Percentiles rank a stretch among this genome's conserved stretches.
phyloP scores from a whole-genome alignment of 495 filamentous ascomycete genomes.

The Aspergillus coremiiformis region DNA sequence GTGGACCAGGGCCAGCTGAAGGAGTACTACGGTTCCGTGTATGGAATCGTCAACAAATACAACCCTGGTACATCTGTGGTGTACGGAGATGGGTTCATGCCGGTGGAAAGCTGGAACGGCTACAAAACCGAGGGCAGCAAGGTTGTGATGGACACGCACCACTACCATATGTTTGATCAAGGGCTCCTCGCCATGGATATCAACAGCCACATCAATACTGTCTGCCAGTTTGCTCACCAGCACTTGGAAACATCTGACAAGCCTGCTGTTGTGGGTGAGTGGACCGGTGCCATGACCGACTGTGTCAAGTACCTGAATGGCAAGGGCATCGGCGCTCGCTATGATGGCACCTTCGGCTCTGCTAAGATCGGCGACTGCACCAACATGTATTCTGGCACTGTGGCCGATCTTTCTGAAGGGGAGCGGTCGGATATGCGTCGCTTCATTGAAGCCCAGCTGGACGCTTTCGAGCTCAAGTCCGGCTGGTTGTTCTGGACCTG shows the following conservation, averaged over 20 bases:
- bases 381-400: constrained; percentile 50
- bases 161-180: constrained; percentile 62
- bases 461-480: constrained; percentile 58
- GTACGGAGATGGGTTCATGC: constrained; percentile 63
- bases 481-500: constrained; percentile 83
- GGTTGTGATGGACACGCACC: constrained; percentile 62
- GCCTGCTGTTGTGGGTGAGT: constrained; percentile 66
- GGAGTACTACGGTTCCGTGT: constrained; percentile 60
- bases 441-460: constrained; percentile 67
- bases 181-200: constrained; percentile 45
- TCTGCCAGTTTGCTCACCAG: constrained; percentile 41
- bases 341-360: constrained; percentile 53
- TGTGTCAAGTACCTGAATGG: constrained; percentile 70
- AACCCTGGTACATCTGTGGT: constrained; percentile 51
- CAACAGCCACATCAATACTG: constrained; percentile 42
- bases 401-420: constrained; percentile 39
- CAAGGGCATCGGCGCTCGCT: constrained; percentile 58
- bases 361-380: constrained; percentile 50
- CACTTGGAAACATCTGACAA: constrained; percentile 54
- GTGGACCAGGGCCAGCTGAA: constrained; percentile 46
- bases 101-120: constrained; percentile 60
- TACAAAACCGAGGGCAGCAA: constrained; percentile 56
- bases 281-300: constrained; percentile 63
- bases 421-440: constrained; percentile 52
- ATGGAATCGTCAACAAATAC: constrained; percentile 42